Evolutionary conservation across 768 basidiomycete genomes (phyloP), one percentile per base, ranked within the genome.

Genomic region (Termitomyces sp.): DNA sequence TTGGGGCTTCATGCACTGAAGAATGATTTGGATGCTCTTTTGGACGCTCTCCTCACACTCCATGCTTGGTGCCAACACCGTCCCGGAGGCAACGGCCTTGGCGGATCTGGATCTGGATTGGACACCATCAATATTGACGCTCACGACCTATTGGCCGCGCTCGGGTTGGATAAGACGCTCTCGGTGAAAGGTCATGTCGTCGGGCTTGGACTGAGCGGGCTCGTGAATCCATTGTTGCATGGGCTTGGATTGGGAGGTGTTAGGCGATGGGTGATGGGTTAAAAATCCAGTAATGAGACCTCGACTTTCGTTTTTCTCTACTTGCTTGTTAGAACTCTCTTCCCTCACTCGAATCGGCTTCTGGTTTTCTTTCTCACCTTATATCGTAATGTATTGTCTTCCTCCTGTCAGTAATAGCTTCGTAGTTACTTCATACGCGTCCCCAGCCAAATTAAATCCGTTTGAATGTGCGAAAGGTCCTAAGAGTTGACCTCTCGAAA

Each of bases 111-210:
- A 13, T 36, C 40, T 40, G 40, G 24, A 13, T 4, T 34, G 22
- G 51, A 42, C 26, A 52, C 51, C 18, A 60, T 65, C 36, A 65
- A 54, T 26, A 37, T 65, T 30, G 53, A 65, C n/a, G 56, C 60
- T 22, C 26, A 65, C 18, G 27, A 42, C 18, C 59, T 64, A n/a
- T 53, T 66, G n/a, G n/a, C 46, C 5, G 51, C 59, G 20, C 61
- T 66, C 32, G 63, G 59, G 10, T 43, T 64, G 52, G 56, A 59
- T 32, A n/a, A 43, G 16, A 24, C 47, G 6, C 27, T 59, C 24
- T 24, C 51, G 24, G 57, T 66, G 1, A 51, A 64, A 32, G 57
- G 63, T 32, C 26, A 36, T 2, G 43, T 64, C 12, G 26, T 32
- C 27, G 64, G 62, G 8, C 50, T 66, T 20, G 63, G 59, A 6